phyloP scores from a whole-genome alignment of 495 filamentous ascomycete species.

The Tuber umbilicatum region DNA sequence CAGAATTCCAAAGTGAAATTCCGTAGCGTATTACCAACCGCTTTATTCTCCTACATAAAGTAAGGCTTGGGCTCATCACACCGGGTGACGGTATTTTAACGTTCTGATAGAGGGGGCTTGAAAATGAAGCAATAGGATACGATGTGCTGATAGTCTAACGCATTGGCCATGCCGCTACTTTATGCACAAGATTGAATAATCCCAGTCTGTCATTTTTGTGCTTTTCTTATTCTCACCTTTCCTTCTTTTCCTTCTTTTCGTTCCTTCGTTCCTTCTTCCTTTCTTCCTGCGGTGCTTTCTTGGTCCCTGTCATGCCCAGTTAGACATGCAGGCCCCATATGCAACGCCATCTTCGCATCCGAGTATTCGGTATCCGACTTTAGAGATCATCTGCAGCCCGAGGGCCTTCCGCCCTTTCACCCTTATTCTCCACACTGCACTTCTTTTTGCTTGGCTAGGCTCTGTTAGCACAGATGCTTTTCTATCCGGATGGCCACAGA shows the following conservation, averaged over 20 bases:
- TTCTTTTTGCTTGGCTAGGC: not conserved
- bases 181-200: not conserved
- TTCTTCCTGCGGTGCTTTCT: not conserved
- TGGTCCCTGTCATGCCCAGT: not conserved
- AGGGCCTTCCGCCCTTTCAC: not conserved
- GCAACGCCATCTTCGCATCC: not conserved
- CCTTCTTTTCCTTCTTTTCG: not conserved
- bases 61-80: not conserved
- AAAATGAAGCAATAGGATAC: not conserved
- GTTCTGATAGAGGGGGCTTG: not conserved
- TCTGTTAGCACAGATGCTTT: not conserved
- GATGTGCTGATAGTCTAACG: not conserved
- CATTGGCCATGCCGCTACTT: not conserved
- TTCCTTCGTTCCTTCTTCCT: not conserved
- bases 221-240: not conserved
- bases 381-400: constrained; percentile 2
- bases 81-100: not conserved
- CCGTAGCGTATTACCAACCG: constrained; percentile 1
- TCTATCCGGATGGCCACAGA: not conserved
- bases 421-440: not conserved
- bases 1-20: not conserved
- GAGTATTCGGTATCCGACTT: not conserved
- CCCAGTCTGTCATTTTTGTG: not conserved
- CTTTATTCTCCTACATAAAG: not conserved
- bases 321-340: not conserved